Conservation (phyloP, 225 moss, liverwort and hornwort species). For the Anthoceros angustus region DNA sequence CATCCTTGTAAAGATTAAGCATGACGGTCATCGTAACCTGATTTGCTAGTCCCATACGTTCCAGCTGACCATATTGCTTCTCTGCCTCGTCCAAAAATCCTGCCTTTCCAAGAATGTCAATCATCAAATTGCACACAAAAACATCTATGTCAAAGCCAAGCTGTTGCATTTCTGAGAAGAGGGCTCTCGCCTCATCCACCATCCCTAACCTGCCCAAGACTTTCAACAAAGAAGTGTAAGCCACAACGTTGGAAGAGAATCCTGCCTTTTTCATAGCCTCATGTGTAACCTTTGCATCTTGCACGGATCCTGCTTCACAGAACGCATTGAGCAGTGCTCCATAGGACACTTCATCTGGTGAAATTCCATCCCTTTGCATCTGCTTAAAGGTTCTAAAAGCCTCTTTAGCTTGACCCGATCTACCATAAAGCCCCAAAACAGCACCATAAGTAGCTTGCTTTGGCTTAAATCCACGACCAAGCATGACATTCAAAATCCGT, state of each 20-base stretch:
- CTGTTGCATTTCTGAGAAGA: slow-evolving; percentile 12
- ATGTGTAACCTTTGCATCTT: slow-evolving; percentile 19
- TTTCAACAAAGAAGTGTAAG: slow-evolving; percentile 31
- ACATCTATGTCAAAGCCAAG: slow-evolving; percentile 10
- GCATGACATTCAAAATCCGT: slow-evolving; percentile 9
- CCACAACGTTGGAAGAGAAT: slow-evolving; percentile 13
- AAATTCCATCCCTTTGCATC: slow-evolving; percentile 22
- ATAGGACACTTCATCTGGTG: slow-evolving; percentile 16
- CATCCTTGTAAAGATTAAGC: slow-evolving; percentile 66
- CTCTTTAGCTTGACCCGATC: slow-evolving; percentile 13
- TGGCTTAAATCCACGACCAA: slow-evolving; percentile 10
- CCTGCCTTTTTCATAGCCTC: slow-evolving; percentile 23
- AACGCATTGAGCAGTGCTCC: slow-evolving; percentile 26
- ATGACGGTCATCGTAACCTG: slow-evolving; percentile 55
- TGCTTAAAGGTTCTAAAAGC: slow-evolving; percentile 21
- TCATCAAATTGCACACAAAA: slow-evolving; percentile 21
- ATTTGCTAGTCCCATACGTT: slow-evolving; percentile 20
- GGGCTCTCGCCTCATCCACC: slow-evolving; percentile 15
- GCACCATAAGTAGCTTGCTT: slow-evolving; percentile 19
- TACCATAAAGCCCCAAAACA: slow-evolving; percentile 21
- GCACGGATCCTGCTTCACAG: slow-evolving; percentile 18
- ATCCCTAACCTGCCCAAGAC: slow-evolving; percentile 12
- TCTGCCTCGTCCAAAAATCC: slow-evolving; percentile 26
- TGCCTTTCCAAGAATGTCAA: slow-evolving; percentile 20
- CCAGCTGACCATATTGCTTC: slow-evolving; percentile 10